Evolutionary conservation across 768 basidiomycete genomes (phyloP), one percentile per base, ranked within the genome.

Genomic region (Rhizopogon vulgaris): DNA sequence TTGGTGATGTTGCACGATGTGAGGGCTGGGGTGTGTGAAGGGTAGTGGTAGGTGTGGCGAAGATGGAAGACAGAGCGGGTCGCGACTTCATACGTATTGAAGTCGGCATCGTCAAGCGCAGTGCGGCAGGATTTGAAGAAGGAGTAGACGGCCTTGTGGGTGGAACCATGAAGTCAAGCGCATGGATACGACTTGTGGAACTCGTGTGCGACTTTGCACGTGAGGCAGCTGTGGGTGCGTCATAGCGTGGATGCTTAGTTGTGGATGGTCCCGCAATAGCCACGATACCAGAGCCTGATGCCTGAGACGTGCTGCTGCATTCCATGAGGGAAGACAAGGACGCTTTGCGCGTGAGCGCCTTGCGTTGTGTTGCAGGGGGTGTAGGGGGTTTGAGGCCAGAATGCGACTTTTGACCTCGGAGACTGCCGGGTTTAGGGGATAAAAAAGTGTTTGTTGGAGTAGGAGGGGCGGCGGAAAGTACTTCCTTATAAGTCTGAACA

Each of bases 51-150:
- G 77, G 64, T 15, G 71, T 66, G 32, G 79, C 78, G 65, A 93
- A 94, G 15, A 94, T 77, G 45, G 84, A 75, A n/a, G 85, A 82
- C 32, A 94, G 75, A 0, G 90, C 72, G 34, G 89, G 83, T 38
- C 93, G 79, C 3, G 82, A 72, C 71, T 88, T 91, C 27, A 84
- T 69, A 41, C 88, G 82, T 4, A 84, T 80, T 47, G 85, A 84
- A 5, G 88, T 91, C 1, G 92, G 92, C 86, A 93, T 87, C 24
- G 92, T 94, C 47, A 94, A 75, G 46, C 90, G 83, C 48, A 89
- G 75, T 17, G 87, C 89, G 10, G 78, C 79, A 18, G 87, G 77
- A 66, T 87, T 90, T 5, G 85, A 78, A 10, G 87, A 87, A 1
- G 90, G 88, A 2, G 90, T 91, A 24, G 81, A 83, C 1, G 89